A percentile compares a stretch with the other conserved stretches of the same genome.
phyloP scores from a whole-genome alignment of 768 basidiomycete genomes.

The Kwoniella mangroviensis region DNA sequence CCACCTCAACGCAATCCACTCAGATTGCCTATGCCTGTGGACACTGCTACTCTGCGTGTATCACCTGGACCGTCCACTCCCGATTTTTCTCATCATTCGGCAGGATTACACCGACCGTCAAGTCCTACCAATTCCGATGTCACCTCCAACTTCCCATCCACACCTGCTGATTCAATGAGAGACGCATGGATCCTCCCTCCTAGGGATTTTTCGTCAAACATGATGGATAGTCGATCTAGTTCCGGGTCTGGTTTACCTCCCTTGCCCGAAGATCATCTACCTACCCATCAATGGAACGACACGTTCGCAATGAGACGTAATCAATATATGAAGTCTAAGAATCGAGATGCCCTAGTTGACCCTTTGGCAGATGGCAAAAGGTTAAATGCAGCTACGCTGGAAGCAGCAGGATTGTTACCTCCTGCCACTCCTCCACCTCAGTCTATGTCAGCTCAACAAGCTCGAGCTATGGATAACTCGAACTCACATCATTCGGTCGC shows the following conservation, averaged over 20 bases:
- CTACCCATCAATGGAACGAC: neutral
- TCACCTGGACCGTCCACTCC: conserved; percentile 14
- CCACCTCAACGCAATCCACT: conserved; percentile 14
- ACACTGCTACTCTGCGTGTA: neutral
- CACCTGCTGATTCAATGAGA: conserved; percentile 32
- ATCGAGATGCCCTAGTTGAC: conserved; percentile 19
- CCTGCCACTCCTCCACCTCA: conserved; percentile 13
- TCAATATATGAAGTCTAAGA: neutral
- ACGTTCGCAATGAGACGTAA: neutral
- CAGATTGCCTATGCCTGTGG: conserved; percentile 4
- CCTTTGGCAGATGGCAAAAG: conserved; percentile 10
- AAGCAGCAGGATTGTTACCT: conserved; percentile 16
- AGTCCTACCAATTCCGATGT: conserved; percentile 36
- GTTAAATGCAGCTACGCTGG: conserved; percentile 8
- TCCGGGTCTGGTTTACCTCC: conserved; percentile 20
- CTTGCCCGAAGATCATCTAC: conserved; percentile 8
- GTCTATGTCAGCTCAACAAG: conserved; percentile 9
- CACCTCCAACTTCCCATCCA: conserved; percentile 32
- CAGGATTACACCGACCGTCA: conserved; percentile 13
- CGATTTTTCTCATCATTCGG: conserved; percentile 9
- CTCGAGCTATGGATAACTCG: conserved; percentile 3
- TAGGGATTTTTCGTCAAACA: conserved; percentile 1
- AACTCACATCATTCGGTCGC: conserved; percentile 9
- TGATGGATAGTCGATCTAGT: conserved; percentile 26
- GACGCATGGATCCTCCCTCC: conserved; percentile 25